Percentiles rank a stretch among this genome's conserved stretches.
phyloP scores from a whole-genome alignment of 2,329 filamentous ascomycete species.

The Fusarium sp. region DNA sequence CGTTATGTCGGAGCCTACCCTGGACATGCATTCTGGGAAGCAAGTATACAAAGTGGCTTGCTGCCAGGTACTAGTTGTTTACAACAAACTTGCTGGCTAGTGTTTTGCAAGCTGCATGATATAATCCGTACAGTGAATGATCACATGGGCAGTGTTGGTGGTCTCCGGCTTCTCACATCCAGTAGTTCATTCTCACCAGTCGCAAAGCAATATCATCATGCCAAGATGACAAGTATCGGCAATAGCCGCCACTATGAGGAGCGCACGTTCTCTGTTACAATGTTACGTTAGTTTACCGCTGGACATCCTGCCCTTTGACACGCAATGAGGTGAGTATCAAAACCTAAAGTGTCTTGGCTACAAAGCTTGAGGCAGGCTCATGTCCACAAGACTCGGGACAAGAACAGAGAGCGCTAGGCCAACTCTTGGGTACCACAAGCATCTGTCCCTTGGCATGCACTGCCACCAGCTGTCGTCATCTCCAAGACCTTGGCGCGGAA shows the following conservation, averaged over 20 bases:
- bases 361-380: slow-evolving; percentile 45
- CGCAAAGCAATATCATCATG: neutral
- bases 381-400: slow-evolving; percentile 17
- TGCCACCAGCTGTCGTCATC: slow-evolving; percentile 48
- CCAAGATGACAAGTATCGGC: slow-evolving; percentile 13
- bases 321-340: slow-evolving; percentile 22
- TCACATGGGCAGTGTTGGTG: neutral
- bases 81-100: neutral
- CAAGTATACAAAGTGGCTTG: neutral
- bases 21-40: neutral
- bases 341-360: slow-evolving; percentile 34
- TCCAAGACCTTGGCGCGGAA: slow-evolving; percentile 46
- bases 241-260: neutral
- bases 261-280: neutral
- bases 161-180: neutral
- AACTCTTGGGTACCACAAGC: slow-evolving; percentile 1
- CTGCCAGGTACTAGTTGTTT: neutral
- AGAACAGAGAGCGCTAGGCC: slow-evolving; percentile 2
- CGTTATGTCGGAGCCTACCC: neutral
- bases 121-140: neutral
- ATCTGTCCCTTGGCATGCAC: slow-evolving; percentile 38
- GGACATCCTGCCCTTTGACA: slow-evolving; percentile 2
- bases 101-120: neutral
- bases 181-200: slow-evolving; percentile 1
- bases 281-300: neutral